Evolutionary conservation across 2,329 filamentous ascomycete genomes (phyloP), one percentile per base, ranked within the genome.

Genomic region (Alternaria gaisen): DNA sequence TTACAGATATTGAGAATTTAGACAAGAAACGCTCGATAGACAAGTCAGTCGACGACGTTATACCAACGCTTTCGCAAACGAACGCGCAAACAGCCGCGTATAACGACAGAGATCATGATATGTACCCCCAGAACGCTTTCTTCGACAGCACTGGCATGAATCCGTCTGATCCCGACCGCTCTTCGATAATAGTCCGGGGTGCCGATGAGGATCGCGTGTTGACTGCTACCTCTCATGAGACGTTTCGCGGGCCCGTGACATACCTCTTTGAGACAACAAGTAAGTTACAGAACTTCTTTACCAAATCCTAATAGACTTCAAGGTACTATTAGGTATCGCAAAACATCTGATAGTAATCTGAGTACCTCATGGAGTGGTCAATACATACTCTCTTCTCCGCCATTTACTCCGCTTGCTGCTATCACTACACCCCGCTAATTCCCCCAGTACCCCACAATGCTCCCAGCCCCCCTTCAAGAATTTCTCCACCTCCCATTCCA

Each of bases 21-120:
- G 51, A 26, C 38, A 44, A 36, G 26, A 52, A 53, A 40, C 36
- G n/a, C 14, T 28, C 22, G 18, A 62, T 57, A 46, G 58, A 56
- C 47, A 65, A 63, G 28, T 18, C 43, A 32, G 44, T 61, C 50
- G 60, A 51, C 58, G 36, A 46, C 55, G 12, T 16, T 10, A 42
- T 41, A 41, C 32, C 54, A 30, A 53, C 40, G 38, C 53, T 11
- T 8, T 51, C 58, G 42, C 67, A 66, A 65, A 67, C 59, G 34
- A 18, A 12, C 26, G 18, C 2, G n/a, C 42, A 51, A 50, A 53
- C 36, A 40, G 36, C 36, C 8, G 12, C 28, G 6, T 38, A 58
- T 40, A 41, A 32, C 9, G 24, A 40, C 32, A 53, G 22, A 47
- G 48, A 28, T 3, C 22, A 30, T n/a, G 32, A 32, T 36, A 12